phyloP scores from a whole-genome alignment of 192 early-diverging fungal genomes.

The Backusella liffmaniae region DNA sequence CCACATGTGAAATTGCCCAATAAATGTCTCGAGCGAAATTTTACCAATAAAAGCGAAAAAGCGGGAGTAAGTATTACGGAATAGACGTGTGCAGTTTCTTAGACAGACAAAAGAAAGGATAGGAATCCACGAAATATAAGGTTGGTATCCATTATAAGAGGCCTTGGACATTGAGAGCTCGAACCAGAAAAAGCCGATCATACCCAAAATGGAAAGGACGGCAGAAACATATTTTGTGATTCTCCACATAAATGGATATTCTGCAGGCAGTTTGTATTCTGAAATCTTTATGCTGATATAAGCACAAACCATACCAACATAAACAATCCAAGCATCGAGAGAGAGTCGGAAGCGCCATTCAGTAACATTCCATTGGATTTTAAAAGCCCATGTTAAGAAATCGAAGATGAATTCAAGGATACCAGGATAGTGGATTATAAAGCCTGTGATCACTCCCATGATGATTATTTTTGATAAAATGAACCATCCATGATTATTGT shows the following conservation, averaged over 20 bases:
- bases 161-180: conserved; percentile 52
- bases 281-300: conserved; percentile 44
- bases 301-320: conserved; percentile 64
- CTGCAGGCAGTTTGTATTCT: conserved; percentile 33
- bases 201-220: conserved; percentile 31
- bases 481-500: conserved; percentile 50
- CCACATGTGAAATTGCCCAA: conserved; percentile 80
- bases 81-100: conserved; percentile 56
- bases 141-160: conserved; percentile 65
- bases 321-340: conserved; percentile 68
- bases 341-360: conserved; percentile 76
- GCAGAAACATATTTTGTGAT: conserved; percentile 38
- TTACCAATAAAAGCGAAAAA: conserved; percentile 61
- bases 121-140: conserved; percentile 61
- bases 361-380: conserved; percentile 57
- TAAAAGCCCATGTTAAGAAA: conserved; percentile 40
- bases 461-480: conserved; percentile 54
- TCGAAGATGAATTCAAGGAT: conserved; percentile 46
- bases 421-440: conserved; percentile 39
- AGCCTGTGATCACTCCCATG: conserved; percentile 35
- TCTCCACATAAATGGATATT: conserved; percentile 40
- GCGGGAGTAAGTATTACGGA: conserved; percentile 53
- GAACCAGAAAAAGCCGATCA: conserved; percentile 58
- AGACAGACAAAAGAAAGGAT: conserved; percentile 64
- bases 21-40: conserved; percentile 73